These are phyloP conservation scores for Noccaea bulbosa DNA, from an alignment of 345 rosid genomes.

Conservation along the genomic window DNA sequence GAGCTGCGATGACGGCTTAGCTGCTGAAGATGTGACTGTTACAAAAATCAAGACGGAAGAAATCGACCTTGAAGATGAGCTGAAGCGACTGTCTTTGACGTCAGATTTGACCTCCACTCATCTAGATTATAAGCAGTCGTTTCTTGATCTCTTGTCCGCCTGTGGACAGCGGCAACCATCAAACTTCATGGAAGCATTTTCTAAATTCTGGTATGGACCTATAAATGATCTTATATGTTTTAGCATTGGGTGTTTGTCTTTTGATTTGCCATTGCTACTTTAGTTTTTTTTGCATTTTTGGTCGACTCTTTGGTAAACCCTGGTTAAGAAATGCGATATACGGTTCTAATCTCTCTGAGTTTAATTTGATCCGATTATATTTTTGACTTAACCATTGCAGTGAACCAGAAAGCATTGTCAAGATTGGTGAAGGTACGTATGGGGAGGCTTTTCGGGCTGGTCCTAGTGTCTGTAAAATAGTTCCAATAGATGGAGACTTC, in stretches of 20 bases:
- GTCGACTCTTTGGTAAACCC: slow-evolving; percentile 11
- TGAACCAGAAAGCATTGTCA: slow-evolving; percentile 65
- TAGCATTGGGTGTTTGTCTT: slow-evolving; percentile 20
- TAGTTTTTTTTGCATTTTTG: slow-evolving; percentile 19
- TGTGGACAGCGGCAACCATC: slow-evolving; percentile 72
- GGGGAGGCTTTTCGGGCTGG: slow-evolving; percentile 96
- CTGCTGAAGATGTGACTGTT: slow-evolving; percentile 38
- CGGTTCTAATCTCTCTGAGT: slow-evolving; percentile 6
- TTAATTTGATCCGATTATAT: slow-evolving; percentile 29
- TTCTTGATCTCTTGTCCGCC: slow-evolving; percentile 62
- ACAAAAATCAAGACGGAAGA: slow-evolving; percentile 36
- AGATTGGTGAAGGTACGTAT: slow-evolving; percentile 96
- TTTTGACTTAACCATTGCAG: slow-evolving; percentile 45
- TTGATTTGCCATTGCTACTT: slow-evolving; percentile 7
- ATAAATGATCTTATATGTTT: slow-evolving; percentile 7
- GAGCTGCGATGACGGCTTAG: slow-evolving; percentile 41
- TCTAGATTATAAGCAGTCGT: slow-evolving; percentile 54
- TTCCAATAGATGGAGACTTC: slow-evolving; percentile 90
- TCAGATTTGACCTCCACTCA: slow-evolving; percentile 52
- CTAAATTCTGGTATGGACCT: slow-evolving; percentile 75
- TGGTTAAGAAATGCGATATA: slow-evolving; percentile 6
- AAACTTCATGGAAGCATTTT: slow-evolving; percentile 63
- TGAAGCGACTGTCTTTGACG: slow-evolving; percentile 71
- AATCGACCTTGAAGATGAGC: slow-evolving; percentile 60
- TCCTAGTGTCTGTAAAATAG: slow-evolving; percentile 84